Evolutionary conservation across 257 asterid genomes (phyloP).

Genomic region (Solanum stenotomum): DNA sequence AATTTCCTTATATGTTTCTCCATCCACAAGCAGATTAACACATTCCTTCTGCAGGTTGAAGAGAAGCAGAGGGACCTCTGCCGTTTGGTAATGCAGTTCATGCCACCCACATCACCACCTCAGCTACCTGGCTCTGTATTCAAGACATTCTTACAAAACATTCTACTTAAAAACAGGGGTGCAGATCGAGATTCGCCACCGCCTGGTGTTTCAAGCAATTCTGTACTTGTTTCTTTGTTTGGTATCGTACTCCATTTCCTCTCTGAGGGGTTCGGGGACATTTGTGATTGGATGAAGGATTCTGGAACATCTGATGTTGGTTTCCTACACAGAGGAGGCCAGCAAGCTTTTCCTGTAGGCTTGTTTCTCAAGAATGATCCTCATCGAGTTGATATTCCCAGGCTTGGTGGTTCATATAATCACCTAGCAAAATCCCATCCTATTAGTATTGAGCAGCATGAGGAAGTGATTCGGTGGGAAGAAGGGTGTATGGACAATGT

Average conservation of each 20-base stretch:
- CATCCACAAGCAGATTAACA: neutral
- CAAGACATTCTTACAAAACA: conserved; percentile 68
- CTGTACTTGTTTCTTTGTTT: conserved; percentile 82
- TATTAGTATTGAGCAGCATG: conserved; percentile 39
- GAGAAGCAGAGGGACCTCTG: conserved; percentile 94
- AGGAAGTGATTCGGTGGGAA: conserved; percentile 81
- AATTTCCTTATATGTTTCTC: conserved; percentile 2
- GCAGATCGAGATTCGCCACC: conserved; percentile 90
- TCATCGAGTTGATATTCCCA: conserved; percentile 71
- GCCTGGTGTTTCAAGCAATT: conserved; percentile 89
- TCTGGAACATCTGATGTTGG: conserved; percentile 58
- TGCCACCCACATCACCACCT: conserved; percentile 68
- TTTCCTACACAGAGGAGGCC: conserved; percentile 90
- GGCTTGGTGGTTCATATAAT: conserved; percentile 86
- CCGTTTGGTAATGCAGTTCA: conserved; percentile 79
- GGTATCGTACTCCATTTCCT: conserved; percentile 76
- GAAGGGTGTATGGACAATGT: conserved; percentile 89
- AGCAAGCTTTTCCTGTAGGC: conserved; percentile 70
- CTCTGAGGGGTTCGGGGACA: conserved; percentile 78
- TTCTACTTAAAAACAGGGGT: conserved; percentile 86
- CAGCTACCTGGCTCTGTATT: conserved; percentile 89
- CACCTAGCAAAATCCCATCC: conserved; percentile 62
- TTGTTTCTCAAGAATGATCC: conserved; percentile 79
- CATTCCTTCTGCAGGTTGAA: conserved; percentile 53
- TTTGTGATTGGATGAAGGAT: conserved; percentile 65